Evolutionary conservation across 805 yeast species (phyloP).

Genomic region (Ogataea trehaloabstinens): DNA sequence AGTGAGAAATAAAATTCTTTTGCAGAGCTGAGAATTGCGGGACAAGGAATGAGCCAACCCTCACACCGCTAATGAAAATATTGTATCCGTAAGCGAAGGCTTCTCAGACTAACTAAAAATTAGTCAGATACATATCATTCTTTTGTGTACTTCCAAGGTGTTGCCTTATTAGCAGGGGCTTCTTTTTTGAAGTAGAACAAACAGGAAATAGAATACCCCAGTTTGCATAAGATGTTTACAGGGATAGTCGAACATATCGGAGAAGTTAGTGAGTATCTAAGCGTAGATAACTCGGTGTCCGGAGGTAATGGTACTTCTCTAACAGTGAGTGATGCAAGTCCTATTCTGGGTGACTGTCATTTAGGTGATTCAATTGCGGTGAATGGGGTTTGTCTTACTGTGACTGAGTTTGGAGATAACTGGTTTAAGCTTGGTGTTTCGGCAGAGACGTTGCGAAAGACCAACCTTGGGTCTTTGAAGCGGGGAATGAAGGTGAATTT

Average conservation of each 20-base stretch:
- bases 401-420: constrained; percentile 64
- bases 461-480: constrained; percentile 65
- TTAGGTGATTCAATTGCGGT: constrained; percentile 92
- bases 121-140: too few species aligned
- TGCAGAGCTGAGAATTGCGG: too few species aligned
- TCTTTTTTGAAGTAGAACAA: too few species aligned
- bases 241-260: constrained; percentile 91
- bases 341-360: constrained; percentile 75
- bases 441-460: constrained; percentile 84
- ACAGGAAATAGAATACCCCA: too few species aligned
- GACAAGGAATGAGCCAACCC: too few species aligned
- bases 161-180: too few species aligned
- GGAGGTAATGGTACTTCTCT: constrained; percentile 79
- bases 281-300: constrained; percentile 45
- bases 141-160: too few species aligned
- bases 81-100: too few species aligned
- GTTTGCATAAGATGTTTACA: constrained; percentile 78
- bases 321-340: constrained; percentile 57
- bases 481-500: constrained; percentile 69
- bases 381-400: constrained; percentile 90
- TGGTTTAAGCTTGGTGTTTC: constrained; percentile 87
- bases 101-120: too few species aligned
- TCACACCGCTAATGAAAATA: too few species aligned
- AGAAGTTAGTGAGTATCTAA: constrained; percentile 44
- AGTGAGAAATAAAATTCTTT: too few species aligned